Conservation (phyloP, 257 asterid species). For the Buddleja alternifolia region DNA sequence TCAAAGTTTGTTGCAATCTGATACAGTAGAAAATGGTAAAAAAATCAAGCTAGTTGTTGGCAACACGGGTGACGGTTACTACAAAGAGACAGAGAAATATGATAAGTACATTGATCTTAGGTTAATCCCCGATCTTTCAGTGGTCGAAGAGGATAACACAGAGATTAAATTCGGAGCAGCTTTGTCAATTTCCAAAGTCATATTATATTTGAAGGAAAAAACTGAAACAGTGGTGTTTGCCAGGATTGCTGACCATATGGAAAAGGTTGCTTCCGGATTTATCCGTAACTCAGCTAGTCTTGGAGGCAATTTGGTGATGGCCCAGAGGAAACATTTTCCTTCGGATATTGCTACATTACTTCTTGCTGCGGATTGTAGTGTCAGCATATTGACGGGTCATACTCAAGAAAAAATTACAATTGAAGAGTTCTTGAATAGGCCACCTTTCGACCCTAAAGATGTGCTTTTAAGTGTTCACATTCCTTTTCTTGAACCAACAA, state of each 20-base stretch:
- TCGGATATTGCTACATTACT: conserved; percentile 67
- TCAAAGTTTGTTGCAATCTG: conserved; percentile 36
- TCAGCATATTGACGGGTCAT: conserved; percentile 43
- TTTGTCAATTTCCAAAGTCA: conserved; percentile 58
- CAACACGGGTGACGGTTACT: conserved; percentile 57
- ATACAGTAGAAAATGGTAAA: conserved; percentile 26
- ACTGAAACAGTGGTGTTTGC: conserved; percentile 29
- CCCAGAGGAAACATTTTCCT: conserved; percentile 66
- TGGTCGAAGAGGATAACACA: conserved; percentile 34
- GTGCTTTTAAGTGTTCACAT: conserved; percentile 53
- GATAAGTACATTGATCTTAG: conserved; percentile 54
- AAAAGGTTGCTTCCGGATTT: conserved; percentile 62
- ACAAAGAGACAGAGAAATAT: conserved; percentile 44
- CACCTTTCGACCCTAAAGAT: conserved; percentile 49
- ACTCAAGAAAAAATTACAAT: conserved; percentile 42
- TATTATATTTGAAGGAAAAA: conserved; percentile 43
- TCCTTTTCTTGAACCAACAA: conserved; percentile 43
- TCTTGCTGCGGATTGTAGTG: conserved; percentile 55
- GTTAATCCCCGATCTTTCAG: conserved; percentile 54
- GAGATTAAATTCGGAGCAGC: conserved; percentile 70
- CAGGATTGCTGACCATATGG: conserved; percentile 65
- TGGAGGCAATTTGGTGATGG: conserved; percentile 76
- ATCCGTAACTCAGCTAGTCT: conserved; percentile 66
- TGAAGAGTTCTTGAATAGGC: conserved; percentile 54
- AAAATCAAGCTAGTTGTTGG: conserved; percentile 51